phyloP scores from a whole-genome alignment of 352 stramenopile species.

The Pythium dissotocum region DNA sequence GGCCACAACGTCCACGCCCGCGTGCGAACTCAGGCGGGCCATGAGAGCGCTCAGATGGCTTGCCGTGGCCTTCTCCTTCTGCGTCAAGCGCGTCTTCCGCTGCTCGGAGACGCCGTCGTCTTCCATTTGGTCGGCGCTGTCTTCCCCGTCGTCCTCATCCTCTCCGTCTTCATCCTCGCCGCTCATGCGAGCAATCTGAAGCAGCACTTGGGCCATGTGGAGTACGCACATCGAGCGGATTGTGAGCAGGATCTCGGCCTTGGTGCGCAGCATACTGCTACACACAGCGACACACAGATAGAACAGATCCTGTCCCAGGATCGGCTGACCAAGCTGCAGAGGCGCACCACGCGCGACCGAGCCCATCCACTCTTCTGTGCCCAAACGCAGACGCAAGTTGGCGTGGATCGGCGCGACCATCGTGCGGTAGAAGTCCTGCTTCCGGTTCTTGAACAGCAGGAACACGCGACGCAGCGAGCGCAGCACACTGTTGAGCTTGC shows the following conservation, averaged over 20 bases:
- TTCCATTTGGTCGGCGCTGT: conserved; percentile 23
- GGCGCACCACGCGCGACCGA: conserved; percentile 47
- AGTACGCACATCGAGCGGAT: conserved; percentile 78
- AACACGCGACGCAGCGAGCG: conserved; percentile 55
- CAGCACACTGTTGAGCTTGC: conserved; percentile 72
- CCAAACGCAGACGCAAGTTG: conserved; percentile 49
- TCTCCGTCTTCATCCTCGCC: conserved; percentile 53
- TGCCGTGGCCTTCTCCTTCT: conserved; percentile 18
- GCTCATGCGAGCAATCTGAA: conserved; percentile 58
- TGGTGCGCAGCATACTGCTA: conserved; percentile 75
- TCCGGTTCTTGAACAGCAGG: conserved; percentile 57
- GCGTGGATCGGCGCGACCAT: conserved; percentile 51
- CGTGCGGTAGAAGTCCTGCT: conserved; percentile 49
- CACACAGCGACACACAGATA: conserved; percentile 75
- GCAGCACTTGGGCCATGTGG: conserved; percentile 76
- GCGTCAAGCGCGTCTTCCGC: conserved; percentile 34
- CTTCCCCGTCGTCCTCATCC: conserved; percentile 22
- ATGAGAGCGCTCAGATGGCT: conserved; percentile 41
- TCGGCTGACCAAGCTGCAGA: conserved; percentile 53
- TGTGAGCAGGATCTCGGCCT: conserved; percentile 77
- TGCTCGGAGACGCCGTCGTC: conserved; percentile 13
- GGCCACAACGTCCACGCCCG: conserved; percentile 40
- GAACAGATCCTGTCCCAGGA: conserved; percentile 77
- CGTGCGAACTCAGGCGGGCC: conserved; percentile 39
- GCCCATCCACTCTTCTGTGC: conserved; percentile 50